phyloP scores from a whole-genome alignment of 495 filamentous ascomycete species.

The Podospora sp. region DNA sequence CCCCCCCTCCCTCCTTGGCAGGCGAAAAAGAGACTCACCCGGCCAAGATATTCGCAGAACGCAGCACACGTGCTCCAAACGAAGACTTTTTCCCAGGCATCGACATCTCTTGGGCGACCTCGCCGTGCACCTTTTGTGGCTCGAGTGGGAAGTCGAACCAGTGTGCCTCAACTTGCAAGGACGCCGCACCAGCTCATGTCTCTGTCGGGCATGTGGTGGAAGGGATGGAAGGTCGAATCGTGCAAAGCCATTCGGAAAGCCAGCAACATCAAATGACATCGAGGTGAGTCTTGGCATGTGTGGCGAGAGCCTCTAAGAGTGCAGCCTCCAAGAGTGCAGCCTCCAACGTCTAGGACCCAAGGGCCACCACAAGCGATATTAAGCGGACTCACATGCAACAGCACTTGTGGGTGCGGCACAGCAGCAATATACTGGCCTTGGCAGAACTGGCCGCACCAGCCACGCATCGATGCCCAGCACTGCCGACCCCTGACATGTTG shows the following conservation, averaged over 20 bases:
- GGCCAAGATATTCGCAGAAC: background rate
- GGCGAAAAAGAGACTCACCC: background rate
- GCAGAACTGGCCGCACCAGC: background rate
- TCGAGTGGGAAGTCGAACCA: background rate
- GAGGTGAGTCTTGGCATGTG: background rate
- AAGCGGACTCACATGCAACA: background rate
- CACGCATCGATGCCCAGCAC: background rate
- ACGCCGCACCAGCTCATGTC: background rate
- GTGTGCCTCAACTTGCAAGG: background rate
- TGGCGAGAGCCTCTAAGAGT: background rate
- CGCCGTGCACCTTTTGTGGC: background rate
- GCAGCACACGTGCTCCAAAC: background rate
- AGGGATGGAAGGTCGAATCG: too few relatives aligned
- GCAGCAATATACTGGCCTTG: background rate
- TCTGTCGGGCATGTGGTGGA: background rate
- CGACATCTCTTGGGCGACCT: background rate
- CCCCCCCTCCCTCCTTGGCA: background rate
- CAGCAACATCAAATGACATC: background rate
- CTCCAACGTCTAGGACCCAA: background rate
- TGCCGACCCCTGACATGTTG: background rate
- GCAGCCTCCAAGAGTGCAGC: background rate
- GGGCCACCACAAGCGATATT: background rate
- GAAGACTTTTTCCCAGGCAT: background rate
- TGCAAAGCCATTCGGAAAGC: background rate
- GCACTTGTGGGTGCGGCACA: background rate